These are phyloP conservation scores for Psilocybe cubensis DNA, from an alignment of 768 basidiomycete species.

Conservation along the genomic window DNA sequence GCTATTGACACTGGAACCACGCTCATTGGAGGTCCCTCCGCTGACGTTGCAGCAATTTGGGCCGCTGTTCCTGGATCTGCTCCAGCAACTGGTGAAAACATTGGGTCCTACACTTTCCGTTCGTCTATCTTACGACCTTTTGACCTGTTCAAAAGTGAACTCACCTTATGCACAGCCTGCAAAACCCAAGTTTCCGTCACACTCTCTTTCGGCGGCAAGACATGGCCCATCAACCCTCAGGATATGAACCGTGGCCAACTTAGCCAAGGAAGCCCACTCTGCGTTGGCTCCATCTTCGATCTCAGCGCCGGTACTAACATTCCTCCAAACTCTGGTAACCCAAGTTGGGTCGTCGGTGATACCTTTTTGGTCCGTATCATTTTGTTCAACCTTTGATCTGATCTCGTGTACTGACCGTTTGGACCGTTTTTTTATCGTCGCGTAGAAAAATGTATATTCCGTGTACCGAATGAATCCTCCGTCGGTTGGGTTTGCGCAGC, in stretches of 20 bases:
- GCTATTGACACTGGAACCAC: slow-evolving; percentile 98
- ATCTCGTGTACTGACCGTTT: neutral
- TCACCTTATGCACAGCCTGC: slow-evolving; percentile 60
- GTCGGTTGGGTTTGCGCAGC: slow-evolving; percentile 53
- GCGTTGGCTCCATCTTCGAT: slow-evolving; percentile 76
- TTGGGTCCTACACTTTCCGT: slow-evolving; percentile 86
- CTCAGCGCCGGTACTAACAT: slow-evolving; percentile 53
- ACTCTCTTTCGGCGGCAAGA: slow-evolving; percentile 76
- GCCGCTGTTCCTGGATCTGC: slow-evolving; percentile 59
- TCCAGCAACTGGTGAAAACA: slow-evolving; percentile 27
- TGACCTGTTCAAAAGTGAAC: neutral
- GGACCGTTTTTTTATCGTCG: neutral
- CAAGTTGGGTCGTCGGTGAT: slow-evolving; percentile 72
- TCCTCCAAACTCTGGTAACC: slow-evolving; percentile 40
- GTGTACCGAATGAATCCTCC: slow-evolving; percentile 48
- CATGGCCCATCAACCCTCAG: slow-evolving; percentile 72
- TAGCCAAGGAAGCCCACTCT: slow-evolving; percentile 33
- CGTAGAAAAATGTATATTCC: slow-evolving; percentile 57
- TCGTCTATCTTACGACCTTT: slow-evolving; percentile 25
- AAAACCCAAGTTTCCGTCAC: slow-evolving; percentile 53
- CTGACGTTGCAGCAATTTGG: slow-evolving; percentile 65
- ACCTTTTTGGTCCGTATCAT: slow-evolving; percentile 53
- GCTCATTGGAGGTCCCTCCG: slow-evolving; percentile 83
- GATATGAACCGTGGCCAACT: slow-evolving; percentile 84
- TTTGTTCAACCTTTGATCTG: slow-evolving; percentile 31